Evolutionary conservation across 129 eudicot genomes (phyloP), one percentile per base, ranked within the genome.

Genomic region (Flaveria brownii): DNA sequence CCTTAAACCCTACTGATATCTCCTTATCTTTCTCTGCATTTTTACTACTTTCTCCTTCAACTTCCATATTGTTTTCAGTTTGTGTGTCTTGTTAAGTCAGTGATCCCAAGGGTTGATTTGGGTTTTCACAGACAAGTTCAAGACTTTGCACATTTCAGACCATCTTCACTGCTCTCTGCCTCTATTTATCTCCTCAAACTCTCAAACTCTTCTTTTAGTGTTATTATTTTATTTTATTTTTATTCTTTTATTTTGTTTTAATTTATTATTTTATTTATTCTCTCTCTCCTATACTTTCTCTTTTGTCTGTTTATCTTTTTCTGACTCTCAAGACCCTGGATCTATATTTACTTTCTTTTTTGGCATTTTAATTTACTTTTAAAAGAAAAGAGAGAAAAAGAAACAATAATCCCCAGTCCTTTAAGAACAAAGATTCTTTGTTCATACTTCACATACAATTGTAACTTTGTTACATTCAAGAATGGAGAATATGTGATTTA

Each of bases 131-230:
- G 75, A 82, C 90, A 30, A 94, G 85, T 78, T 91, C 94, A 69
- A 91, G 86, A 57, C 90, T 91, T 86, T 86, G 90, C 82, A 36
- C 41, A 82, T 87, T 89, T 94, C 92, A 84, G 87, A 85, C 87
- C 97, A 91, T 87, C 59, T 80, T 88, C 89, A 91, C 65, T 94
- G 86, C 85, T 81, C 98, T 78, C 25, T 83, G 39, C 60, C 78
- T 73, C 83, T 85, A 56, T 88, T 87, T 81, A 82, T 84, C 86
- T 87, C 92, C 41, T 77, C 56, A 78, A 77, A 85, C 70, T 82
- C 41, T 77, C 56, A 78, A 77, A 85, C 70, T 82, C 86, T 87
- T 86, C 85, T 36, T 82, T 36, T 82, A 85, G 78, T 96, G 74
- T 80, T 79, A 80, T 73, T 82, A 83, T 76, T 70, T 70, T 55